Conservation (phyloP, 257 asterid genomes). For the Solanum paucissectum region DNA sequence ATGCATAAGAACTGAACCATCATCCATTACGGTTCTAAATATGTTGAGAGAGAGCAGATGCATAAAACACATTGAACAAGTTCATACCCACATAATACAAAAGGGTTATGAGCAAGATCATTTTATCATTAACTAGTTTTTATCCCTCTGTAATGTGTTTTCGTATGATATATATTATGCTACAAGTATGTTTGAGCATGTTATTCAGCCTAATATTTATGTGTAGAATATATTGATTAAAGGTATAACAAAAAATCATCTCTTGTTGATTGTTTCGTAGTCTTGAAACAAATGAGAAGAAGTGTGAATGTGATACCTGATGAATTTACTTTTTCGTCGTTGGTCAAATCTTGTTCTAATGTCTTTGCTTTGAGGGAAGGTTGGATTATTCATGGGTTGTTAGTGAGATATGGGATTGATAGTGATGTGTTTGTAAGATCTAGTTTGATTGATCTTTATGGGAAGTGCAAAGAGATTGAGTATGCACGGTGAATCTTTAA, state of each 20-base stretch:
- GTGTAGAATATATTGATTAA: constrained; percentile 58
- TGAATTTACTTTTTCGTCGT: constrained; percentile 47
- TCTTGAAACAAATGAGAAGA: constrained; percentile 36
- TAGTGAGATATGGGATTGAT: constrained; percentile 41
- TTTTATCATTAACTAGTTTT: constrained; percentile 33
- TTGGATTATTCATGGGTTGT: constrained; percentile 39
- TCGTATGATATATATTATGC: constrained; percentile 26
- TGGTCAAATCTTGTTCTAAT: constrained; percentile 43
- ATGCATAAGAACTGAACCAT: constrained; percentile 1
- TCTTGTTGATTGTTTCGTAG: constrained; percentile 18
- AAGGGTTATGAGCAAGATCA: constrained; percentile 63
- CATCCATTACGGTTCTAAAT: constrained; percentile 16
- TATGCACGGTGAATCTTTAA: constrained; percentile 51
- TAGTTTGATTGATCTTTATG: constrained; percentile 60
- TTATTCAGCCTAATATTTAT: constrained; percentile 37
- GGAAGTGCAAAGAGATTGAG: constrained; percentile 49
- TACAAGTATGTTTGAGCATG: constrained; percentile 35
- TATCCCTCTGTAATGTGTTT: constrained; percentile 31
- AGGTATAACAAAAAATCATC: constrained; percentile 27
- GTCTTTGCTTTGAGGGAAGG: constrained; percentile 47
- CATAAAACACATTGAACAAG: constrained; percentile 24
- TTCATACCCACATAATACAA: constrained; percentile 41
- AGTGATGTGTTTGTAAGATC: constrained; percentile 50
- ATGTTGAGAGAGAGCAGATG: constrained; percentile 36
- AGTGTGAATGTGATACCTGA: constrained; percentile 30